Conservation (phyloP, 2,329 filamentous ascomycete species). For the Pyrenochaeta sp. region DNA sequence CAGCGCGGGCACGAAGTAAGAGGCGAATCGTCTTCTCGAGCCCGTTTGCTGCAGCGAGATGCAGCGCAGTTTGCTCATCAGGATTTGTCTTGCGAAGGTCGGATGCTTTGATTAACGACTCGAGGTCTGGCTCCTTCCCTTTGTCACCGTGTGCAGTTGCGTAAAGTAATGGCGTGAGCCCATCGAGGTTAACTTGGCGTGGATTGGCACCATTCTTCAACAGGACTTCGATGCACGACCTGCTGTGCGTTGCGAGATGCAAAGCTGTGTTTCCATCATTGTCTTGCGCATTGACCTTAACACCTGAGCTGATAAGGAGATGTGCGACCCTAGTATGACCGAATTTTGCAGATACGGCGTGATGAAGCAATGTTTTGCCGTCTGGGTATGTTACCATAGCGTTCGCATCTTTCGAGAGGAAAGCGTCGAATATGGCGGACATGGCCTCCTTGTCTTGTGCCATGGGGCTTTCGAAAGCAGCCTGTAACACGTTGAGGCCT, state of each 20-base stretch:
- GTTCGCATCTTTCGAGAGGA: conserved; percentile 38
- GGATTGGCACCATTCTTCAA: conserved; percentile 33
- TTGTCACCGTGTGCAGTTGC: conserved; percentile 19
- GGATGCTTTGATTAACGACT: conserved; percentile 33
- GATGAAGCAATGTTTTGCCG: conserved; percentile 43
- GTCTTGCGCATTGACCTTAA: conserved; percentile 34
- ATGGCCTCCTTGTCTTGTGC: conserved; percentile 35
- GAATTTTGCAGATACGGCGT: conserved; percentile 25
- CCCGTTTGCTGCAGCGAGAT: conserved; percentile 41
- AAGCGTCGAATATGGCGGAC: conserved; percentile 28
- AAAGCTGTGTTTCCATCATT: conserved; percentile 36
- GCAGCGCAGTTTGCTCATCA: conserved; percentile 32
- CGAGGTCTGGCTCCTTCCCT: conserved; percentile 33
- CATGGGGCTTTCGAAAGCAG: conserved; percentile 32
- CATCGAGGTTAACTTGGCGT: conserved; percentile 23
- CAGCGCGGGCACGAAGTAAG: conserved; percentile 34
- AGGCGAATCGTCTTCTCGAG: conserved; percentile 26
- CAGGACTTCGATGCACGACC: conserved; percentile 34
- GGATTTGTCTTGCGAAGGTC: conserved; percentile 25
- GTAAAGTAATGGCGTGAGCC: conserved; percentile 34
- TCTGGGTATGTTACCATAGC: conserved; percentile 31
- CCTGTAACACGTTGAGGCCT: conserved; percentile 37
- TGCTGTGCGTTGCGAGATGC: conserved; percentile 34
- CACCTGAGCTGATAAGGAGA: conserved; percentile 32
- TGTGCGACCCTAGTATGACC: conserved; percentile 30